phyloP scores from a whole-genome alignment of 176 grass and related monocot species.

The Raddia guianensis region DNA sequence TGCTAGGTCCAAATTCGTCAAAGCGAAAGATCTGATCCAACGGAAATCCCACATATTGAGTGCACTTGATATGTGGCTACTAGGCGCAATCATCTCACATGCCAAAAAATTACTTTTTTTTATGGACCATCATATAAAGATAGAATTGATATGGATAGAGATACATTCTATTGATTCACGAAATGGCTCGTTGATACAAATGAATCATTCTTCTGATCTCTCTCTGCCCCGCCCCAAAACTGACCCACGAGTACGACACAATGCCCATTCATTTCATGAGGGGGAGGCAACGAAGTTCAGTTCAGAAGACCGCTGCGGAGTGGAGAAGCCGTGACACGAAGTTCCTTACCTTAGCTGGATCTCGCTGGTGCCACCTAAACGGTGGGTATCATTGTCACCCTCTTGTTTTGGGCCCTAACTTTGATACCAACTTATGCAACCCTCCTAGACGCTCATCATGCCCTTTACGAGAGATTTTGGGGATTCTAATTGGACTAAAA shows the following conservation, averaged over 20 bases:
- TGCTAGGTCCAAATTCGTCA: too few relatives aligned
- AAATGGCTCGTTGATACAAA: not conserved
- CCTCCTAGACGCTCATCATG: too few relatives aligned
- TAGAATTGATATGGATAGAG: too few relatives aligned
- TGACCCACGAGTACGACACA: too few relatives aligned
- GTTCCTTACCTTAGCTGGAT: slow-evolving; percentile 24
- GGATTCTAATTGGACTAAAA: too few relatives aligned
- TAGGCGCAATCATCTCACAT: not conserved
- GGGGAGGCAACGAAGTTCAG: not conserved
- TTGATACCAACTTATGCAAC: too few relatives aligned
- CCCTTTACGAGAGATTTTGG: too few relatives aligned
- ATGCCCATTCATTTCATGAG: not conserved
- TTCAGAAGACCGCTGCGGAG: not conserved
- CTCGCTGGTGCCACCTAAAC: not conserved
- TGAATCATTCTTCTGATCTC: not conserved
- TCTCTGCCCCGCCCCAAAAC: too few relatives aligned
- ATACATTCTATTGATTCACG: too few relatives aligned
- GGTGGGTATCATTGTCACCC: too few relatives aligned
- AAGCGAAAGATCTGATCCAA: too few relatives aligned
- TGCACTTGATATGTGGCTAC: not conserved
- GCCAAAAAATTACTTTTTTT: not conserved
- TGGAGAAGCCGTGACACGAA: not conserved
- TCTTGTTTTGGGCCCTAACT: too few relatives aligned
- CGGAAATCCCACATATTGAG: not conserved
- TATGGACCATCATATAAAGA: not conserved